A percentile compares a stretch with the other conserved stretches of the same genome.
Conservation (phyloP, 768 basidiomycete genomes). For the Xerocomus brunneocitrinus region DNA sequence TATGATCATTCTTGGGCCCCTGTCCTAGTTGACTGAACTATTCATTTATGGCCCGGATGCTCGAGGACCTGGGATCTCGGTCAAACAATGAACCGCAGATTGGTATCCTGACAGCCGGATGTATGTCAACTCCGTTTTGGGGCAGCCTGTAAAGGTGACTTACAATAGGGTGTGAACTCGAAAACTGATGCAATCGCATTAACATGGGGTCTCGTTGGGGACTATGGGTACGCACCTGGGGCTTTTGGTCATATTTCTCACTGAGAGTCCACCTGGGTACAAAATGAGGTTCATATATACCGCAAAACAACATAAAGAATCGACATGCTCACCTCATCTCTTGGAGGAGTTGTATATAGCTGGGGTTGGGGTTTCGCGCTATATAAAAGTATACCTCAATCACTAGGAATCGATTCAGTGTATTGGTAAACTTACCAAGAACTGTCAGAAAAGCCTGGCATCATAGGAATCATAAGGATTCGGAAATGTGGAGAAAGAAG, state of each 20-base stretch:
- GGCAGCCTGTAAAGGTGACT: constrained; percentile 9
- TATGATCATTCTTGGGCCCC: not conserved
- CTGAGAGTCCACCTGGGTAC: constrained; percentile 36
- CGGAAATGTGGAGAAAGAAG: not conserved
- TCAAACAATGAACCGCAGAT: constrained; percentile 29
- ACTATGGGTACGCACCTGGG: constrained; percentile 34
- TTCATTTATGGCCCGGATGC: not conserved
- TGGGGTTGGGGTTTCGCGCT: constrained; percentile 47
- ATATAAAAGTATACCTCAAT: not conserved
- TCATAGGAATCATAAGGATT: not conserved
- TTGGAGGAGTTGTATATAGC: constrained; percentile 46
- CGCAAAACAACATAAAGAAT: not conserved
- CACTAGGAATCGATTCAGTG: not conserved
- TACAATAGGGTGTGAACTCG: constrained; percentile 42
- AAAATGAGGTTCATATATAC: not conserved
- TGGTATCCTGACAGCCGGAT: constrained; percentile 22
- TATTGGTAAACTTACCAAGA: constrained; percentile 37
- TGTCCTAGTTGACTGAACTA: not conserved
- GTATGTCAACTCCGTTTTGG: not conserved
- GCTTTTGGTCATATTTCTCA: constrained; percentile 52
- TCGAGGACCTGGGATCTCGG: not conserved
- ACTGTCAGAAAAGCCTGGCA: constrained; percentile 53
- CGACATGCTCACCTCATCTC: constrained; percentile 37
- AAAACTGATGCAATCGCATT: constrained; percentile 30
- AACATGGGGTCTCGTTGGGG: not conserved